A percentile compares a stretch with the other conserved stretches of the same genome.
phyloP scores from a whole-genome alignment of 768 basidiomycete genomes.

The Lactarius trivialis region DNA sequence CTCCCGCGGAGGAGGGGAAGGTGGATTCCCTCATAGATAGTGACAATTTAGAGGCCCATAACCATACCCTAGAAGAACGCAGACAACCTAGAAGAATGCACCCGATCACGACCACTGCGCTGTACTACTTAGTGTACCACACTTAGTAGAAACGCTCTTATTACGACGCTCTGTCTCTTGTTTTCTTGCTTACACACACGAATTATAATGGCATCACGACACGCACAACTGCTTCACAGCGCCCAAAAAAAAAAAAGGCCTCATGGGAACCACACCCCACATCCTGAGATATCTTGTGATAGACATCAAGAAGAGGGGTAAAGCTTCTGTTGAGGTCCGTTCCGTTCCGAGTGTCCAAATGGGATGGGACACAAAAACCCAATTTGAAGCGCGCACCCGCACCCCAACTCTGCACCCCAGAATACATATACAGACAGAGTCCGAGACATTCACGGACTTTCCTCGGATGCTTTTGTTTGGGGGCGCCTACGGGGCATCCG shows the following conservation, averaged over 20 bases:
- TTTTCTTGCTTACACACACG: background rate
- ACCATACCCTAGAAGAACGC: constrained; percentile 3
- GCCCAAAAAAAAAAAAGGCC: background rate
- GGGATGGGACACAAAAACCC: too few relatives aligned
- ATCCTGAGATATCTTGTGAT: background rate
- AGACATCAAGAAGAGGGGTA: background rate
- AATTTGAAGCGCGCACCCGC: too few relatives aligned
- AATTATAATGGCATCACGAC: background rate
- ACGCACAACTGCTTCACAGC: background rate
- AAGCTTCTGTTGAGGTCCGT: background rate
- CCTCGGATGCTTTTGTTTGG: background rate
- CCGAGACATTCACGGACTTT: background rate
- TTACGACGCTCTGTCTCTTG: background rate
- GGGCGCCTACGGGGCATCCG: background rate
- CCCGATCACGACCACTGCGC: background rate
- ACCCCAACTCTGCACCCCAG: background rate
- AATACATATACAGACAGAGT: too few relatives aligned
- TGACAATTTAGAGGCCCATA: constrained; percentile 4
- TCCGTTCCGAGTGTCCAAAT: background rate
- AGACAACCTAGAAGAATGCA: background rate
- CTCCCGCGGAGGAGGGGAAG: background rate
- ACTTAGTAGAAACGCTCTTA: background rate
- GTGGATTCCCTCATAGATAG: background rate
- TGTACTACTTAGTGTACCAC: background rate
- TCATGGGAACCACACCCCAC: background rate